Conservation (phyloP, 2,329 filamentous ascomycete genomes). For the Aspergillus hiratsukae region DNA sequence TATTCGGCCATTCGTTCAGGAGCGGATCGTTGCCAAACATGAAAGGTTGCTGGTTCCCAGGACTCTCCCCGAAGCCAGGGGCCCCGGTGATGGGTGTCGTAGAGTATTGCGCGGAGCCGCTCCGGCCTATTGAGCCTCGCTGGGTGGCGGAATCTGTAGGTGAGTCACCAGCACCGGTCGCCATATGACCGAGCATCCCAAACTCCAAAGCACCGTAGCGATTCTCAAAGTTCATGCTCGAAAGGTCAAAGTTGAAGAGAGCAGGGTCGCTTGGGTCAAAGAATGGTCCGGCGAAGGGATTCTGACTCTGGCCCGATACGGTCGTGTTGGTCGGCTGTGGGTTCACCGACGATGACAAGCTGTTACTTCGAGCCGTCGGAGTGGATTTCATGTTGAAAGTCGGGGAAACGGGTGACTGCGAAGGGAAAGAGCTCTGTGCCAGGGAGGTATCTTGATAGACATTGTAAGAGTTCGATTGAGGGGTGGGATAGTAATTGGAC, state of each 20-base stretch:
- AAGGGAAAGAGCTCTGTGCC: slow-evolving; percentile 52
- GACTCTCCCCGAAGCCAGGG: slow-evolving; percentile 43
- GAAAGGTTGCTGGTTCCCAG: slow-evolving; percentile 40
- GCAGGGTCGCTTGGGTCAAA: slow-evolving; percentile 92
- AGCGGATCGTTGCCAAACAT: slow-evolving; percentile 42
- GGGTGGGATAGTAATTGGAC: slow-evolving; percentile 31
- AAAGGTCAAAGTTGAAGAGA: slow-evolving; percentile 92
- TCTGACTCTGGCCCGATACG: slow-evolving; percentile 41
- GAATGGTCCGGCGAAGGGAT: slow-evolving; percentile 53
- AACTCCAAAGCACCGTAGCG: slow-evolving; percentile 95
- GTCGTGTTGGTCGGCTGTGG: slow-evolving; percentile 46
- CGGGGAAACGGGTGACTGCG: slow-evolving; percentile 68
- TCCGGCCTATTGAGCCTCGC: slow-evolving; percentile 43
- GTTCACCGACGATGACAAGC: slow-evolving; percentile 38
- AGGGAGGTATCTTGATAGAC: slow-evolving; percentile 48
- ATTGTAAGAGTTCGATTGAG: slow-evolving; percentile 36
- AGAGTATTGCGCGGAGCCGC: slow-evolving; percentile 38
- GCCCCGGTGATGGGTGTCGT: slow-evolving; percentile 28
- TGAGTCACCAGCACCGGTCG: slow-evolving; percentile 79
- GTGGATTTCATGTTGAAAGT: slow-evolving; percentile 56
- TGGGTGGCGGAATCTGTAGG: slow-evolving; percentile 58
- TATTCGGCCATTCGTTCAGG: slow-evolving; percentile 43
- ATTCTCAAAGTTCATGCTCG: slow-evolving; percentile 90
- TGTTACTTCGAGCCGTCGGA: slow-evolving; percentile 32
- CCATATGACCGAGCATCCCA: slow-evolving; percentile 94